phyloP scores from a whole-genome alignment of 2,329 filamentous ascomycete genomes.

The Chaetomiaceae sp. region DNA sequence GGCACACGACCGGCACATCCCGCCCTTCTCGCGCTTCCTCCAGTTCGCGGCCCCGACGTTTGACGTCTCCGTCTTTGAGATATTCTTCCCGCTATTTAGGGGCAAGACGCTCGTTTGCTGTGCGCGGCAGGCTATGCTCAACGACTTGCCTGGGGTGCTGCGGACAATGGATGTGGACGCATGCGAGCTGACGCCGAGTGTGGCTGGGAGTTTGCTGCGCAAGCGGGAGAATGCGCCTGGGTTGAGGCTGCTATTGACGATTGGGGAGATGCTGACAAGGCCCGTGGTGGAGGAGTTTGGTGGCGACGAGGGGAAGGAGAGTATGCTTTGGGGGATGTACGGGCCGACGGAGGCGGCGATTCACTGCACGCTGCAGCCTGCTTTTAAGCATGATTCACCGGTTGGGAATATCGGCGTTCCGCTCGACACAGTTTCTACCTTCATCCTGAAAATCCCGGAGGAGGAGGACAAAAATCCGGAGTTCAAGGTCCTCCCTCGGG shows the following conservation, averaged over 20 bases:
- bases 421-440: slow-evolving; percentile 75
- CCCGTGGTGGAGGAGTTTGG: slow-evolving; percentile 78
- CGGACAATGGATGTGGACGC: slow-evolving; percentile 67
- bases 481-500: slow-evolving; percentile 56
- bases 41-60: slow-evolving; percentile 93
- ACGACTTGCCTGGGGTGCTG: slow-evolving; percentile 67
- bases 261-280: slow-evolving; percentile 86
- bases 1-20: slow-evolving; percentile 75
- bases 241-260: slow-evolving; percentile 72
- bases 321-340: slow-evolving; percentile 88
- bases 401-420: slow-evolving; percentile 72
- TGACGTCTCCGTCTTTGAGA: slow-evolving; percentile 91
- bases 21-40: slow-evolving; percentile 71
- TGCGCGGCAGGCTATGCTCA: slow-evolving; percentile 64
- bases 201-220: slow-evolving; percentile 71
- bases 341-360: slow-evolving; percentile 90
- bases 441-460: slow-evolving; percentile 54
- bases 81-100: slow-evolving; percentile 80
- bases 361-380: slow-evolving; percentile 72
- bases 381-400: slow-evolving; percentile 52
- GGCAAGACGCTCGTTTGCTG: slow-evolving; percentile 70
- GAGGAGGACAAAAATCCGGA: slow-evolving; percentile 26
- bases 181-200: slow-evolving; percentile 84
- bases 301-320: slow-evolving; percentile 40
- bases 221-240: slow-evolving; percentile 62